Evolutionary conservation across 176 grass and related monocot species (phyloP).

Genomic region (Musa beccarii): DNA sequence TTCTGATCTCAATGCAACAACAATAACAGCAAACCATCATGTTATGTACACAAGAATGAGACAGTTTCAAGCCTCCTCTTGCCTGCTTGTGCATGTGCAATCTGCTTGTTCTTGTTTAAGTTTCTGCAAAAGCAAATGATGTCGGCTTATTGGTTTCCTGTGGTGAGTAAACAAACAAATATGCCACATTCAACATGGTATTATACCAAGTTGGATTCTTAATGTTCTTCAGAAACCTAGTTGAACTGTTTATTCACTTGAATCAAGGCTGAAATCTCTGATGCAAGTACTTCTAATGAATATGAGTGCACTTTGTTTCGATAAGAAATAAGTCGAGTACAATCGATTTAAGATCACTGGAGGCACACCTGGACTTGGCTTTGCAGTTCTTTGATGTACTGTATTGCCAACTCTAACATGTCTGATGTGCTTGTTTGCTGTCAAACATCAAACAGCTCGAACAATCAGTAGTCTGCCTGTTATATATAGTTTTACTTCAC

Average conservation of each 20-base stretch:
- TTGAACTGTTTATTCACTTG: too few relatives aligned
- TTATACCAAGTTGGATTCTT: not conserved
- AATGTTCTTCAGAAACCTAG: too few relatives aligned
- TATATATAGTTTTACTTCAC: not conserved
- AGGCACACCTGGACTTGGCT: constrained; percentile 57
- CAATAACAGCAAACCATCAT: not conserved
- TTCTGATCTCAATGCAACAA: not conserved
- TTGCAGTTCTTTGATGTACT: constrained; percentile 76
- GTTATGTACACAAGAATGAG: not conserved
- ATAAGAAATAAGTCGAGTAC: too few relatives aligned
- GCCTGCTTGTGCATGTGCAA: constrained; percentile 47
- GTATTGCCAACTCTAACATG: constrained; percentile 86
- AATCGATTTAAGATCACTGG: not conserved
- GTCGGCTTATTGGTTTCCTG: not conserved
- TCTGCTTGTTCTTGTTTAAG: constrained; percentile 59
- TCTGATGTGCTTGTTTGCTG: constrained; percentile 99
- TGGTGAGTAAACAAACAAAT: too few relatives aligned
- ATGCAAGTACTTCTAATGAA: too few relatives aligned
- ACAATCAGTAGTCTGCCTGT: not conserved
- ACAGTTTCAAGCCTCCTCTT: not conserved
- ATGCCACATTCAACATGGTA: not conserved
- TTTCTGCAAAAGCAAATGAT: constrained; percentile 40
- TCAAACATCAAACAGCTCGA: constrained; percentile 4
- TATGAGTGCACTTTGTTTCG: too few relatives aligned
- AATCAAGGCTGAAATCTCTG: too few relatives aligned